Evolutionary conservation across 2,329 filamentous ascomycete species (phyloP).

Genomic region (Furcasterigmium furcatum): DNA sequence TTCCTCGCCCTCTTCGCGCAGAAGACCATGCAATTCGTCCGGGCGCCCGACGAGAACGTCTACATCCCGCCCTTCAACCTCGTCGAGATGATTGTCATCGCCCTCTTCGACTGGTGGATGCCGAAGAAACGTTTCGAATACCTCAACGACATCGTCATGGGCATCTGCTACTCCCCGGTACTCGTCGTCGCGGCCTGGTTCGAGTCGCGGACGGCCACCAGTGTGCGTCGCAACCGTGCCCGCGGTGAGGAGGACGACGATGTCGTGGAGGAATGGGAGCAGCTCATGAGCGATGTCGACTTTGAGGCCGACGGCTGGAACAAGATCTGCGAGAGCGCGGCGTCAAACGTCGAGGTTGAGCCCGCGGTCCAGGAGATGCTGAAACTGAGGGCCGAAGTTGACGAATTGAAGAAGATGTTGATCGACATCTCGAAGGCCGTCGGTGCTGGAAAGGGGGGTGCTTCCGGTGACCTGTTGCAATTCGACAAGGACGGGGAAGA

Average conservation of each 20-base stretch:
- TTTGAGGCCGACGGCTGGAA: constrained; percentile 84
- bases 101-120: constrained; percentile 95
- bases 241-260: constrained; percentile 85
- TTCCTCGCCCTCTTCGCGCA: constrained; percentile 90
- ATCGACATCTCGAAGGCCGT: constrained; percentile 18
- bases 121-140: constrained; percentile 67
- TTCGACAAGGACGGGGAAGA: constrained; percentile 1
- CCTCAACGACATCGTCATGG: constrained; percentile 89
- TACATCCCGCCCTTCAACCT: constrained; percentile 96
- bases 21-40: constrained; percentile 95
- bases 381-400: constrained; percentile 55
- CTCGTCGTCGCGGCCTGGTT: constrained; percentile 73
- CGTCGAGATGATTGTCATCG: constrained; percentile 77
- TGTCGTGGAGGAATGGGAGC: constrained; percentile 93
- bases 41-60: constrained; percentile 96
- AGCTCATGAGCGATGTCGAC: constrained; percentile 67
- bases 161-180: constrained; percentile 76
- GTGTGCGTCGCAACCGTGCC: constrained; percentile 69
- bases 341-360: constrained; percentile 80
- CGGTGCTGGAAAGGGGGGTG: constrained; percentile 5
- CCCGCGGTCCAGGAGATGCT: constrained; percentile 67
- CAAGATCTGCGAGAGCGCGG: constrained; percentile 71
- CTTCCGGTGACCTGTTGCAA: constrained; percentile 3
- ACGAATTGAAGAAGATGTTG: constrained; percentile 51
- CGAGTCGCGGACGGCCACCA: constrained; percentile 63